A percentile compares a stretch with the other conserved stretches of the same genome.
Evolutionary conservation across 2,329 filamentous ascomycete genomes (phyloP).

Genomic region (Penicillium sp.): DNA sequence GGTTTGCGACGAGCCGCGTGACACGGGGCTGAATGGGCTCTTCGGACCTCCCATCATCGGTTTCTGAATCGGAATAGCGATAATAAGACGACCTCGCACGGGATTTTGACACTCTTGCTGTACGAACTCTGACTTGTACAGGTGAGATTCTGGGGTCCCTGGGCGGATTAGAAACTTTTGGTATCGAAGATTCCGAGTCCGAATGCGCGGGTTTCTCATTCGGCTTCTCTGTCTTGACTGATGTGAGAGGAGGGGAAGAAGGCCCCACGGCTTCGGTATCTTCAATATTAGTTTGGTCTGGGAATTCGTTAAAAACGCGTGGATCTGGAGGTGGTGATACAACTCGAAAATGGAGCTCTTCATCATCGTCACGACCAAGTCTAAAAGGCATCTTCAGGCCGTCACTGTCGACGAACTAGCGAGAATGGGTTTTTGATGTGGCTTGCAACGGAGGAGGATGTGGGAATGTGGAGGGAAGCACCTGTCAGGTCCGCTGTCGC

Average conservation of each 20-base stretch:
- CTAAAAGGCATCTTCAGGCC: too few species aligned
- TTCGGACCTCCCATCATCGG: too few species aligned
- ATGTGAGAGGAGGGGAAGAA: not conserved
- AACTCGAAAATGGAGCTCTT: too few species aligned
- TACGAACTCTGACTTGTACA: too few species aligned
- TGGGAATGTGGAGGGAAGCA: not conserved
- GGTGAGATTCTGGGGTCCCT: too few species aligned
- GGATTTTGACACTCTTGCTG: too few species aligned
- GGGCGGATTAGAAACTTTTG: not conserved
- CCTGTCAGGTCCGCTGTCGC: not conserved
- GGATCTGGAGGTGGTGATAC: not conserved
- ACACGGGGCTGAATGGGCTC: not conserved
- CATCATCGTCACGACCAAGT: too few species aligned
- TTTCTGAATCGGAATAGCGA: too few species aligned
- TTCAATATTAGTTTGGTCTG: not conserved
- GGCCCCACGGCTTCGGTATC: not conserved
- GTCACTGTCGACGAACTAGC: too few species aligned
- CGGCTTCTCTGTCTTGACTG: not conserved
- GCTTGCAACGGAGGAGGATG: not conserved
- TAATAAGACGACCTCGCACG: too few species aligned
- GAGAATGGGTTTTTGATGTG: too few species aligned
- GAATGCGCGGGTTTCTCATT: not conserved
- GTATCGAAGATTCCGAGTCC: not conserved
- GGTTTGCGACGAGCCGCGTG: not conserved
- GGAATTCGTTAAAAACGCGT: not conserved